Base-by-base conservation (phyloP, 371 early-diverging fungal genomes). In the Mortierella sp. region DNA sequence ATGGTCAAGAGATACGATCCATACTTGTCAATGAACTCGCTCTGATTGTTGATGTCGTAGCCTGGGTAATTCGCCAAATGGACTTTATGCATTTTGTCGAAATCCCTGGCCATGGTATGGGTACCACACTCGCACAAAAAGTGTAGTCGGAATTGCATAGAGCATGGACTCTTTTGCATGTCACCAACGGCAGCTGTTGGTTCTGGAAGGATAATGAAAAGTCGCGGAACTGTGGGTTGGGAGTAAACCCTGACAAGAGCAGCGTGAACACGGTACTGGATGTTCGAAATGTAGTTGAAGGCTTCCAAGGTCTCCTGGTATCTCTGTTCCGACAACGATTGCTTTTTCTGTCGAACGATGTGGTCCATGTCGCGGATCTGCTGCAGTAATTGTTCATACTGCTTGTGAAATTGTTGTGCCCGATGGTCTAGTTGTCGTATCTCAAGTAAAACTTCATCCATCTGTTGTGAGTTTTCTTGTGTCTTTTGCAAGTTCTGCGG, bases 171-270 rank as follows among this genome's bases (percentile, higher is more conserved):
- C 12, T 30, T 14, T 18, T 7, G 12, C 10, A 2, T n/a, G n/a
- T 50, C 50, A 13, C 5, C 18, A 3, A 27, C 14, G 4, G 9
- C 27, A 5, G n/a, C n/a, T n/a, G 4, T 16, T 27, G 27, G 42
- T 5, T 18, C 57, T 52, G 70, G 70, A 12, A 69, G 58, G 27
- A 69, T 58, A 27, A 69, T 69, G 24, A 69, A 69, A 8, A 69
- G 38, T 2, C 70, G 21, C 2, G 70, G 70, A 8, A 69, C 48
- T 0, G 63, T 53, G 13, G 53, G 46, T 58, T 69, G 63, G 24
- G 58, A 43, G 30, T 63, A 69, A 0, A 54, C 47, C 23, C 58
- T 53, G 1, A 58, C 50, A 6, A 69, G n/a, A 7, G 56, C 31
- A 18, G 71, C 42, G 1, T 42, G 59, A 38, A 48, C 38, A 8